A percentile compares a stretch with the other conserved stretches of the same genome.
These are phyloP conservation scores for Eucalyptus erythrocorys DNA, from an alignment of 345 rosid species.

Conservation along the genomic window DNA sequence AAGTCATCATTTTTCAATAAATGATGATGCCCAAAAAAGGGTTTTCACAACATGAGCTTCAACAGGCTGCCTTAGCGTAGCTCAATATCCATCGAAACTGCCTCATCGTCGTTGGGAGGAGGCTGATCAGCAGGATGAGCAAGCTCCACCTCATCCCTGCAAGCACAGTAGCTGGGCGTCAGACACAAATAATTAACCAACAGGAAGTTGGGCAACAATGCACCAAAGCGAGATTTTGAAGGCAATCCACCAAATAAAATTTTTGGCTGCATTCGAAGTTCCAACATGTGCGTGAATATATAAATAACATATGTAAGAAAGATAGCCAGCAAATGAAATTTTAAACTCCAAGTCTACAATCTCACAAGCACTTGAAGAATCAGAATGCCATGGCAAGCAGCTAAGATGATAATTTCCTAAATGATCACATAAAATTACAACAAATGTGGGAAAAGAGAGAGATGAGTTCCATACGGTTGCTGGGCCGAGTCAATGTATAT, in stretches of 20 bases:
- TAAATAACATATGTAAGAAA: background rate
- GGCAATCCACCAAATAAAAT: background rate
- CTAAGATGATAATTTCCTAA: background rate
- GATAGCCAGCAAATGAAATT: background rate
- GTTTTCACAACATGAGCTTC: background rate
- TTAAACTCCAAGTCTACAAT: background rate
- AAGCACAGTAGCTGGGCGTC: background rate
- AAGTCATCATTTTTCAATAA: background rate
- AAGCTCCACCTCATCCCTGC: conserved; percentile 73
- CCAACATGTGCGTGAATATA: background rate
- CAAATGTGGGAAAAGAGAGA: background rate
- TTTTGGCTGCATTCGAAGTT: background rate
- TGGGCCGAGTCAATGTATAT: conserved; percentile 68
- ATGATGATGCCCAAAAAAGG: background rate
- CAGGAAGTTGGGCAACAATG: background rate
- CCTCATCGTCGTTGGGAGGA: conserved; percentile 62
- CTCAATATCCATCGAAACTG: conserved; percentile 27
- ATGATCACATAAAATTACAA: background rate
- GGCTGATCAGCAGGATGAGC: conserved; percentile 71
- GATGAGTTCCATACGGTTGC: conserved; percentile 48
- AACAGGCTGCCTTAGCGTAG: background rate
- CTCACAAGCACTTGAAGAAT: background rate
- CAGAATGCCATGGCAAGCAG: background rate
- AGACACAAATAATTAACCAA: background rate
- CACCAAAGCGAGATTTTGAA: background rate